phyloP scores from a whole-genome alignment of 345 rosid species.

The Psidium friedrichsthalianum region DNA sequence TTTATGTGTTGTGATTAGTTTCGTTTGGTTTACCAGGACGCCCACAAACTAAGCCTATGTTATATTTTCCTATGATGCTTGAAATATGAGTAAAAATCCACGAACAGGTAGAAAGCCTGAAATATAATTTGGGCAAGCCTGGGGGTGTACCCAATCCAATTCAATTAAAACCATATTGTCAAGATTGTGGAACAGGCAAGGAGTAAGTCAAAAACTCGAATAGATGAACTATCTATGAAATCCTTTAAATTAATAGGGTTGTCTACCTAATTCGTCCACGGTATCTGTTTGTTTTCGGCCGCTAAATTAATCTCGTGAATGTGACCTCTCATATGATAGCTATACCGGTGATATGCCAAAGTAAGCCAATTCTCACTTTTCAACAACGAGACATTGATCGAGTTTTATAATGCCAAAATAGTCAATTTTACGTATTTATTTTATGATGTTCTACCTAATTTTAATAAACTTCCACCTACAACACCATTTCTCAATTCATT shows the following conservation, averaged over 20 bases:
- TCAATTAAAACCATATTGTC: no score
- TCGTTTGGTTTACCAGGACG: neutral
- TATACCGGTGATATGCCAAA: neutral
- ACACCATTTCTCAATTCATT: neutral
- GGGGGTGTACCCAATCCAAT: neutral
- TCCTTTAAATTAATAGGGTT: rapidly evolving
- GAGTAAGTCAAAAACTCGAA: neutral
- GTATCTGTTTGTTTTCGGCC: rapidly evolving
- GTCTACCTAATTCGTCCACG: neutral
- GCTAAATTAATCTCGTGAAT: neutral
- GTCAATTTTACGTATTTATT: no score
- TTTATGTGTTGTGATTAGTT: neutral
- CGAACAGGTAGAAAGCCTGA: neutral
- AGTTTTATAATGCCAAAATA: neutral
- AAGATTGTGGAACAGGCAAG: no score
- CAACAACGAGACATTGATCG: neutral
- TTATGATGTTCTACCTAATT: neutral
- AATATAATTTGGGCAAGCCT: neutral
- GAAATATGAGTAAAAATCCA: neutral
- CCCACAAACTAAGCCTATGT: neutral
- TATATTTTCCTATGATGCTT: neutral
- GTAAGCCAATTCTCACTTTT: neutral
- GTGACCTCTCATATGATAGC: neutral
- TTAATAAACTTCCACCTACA: neutral
- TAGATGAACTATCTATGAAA: neutral